Percentiles rank a stretch among this genome's conserved stretches.
Conservation (phyloP, 2,329 filamentous ascomycete genomes). For the Daldinia sp. region DNA sequence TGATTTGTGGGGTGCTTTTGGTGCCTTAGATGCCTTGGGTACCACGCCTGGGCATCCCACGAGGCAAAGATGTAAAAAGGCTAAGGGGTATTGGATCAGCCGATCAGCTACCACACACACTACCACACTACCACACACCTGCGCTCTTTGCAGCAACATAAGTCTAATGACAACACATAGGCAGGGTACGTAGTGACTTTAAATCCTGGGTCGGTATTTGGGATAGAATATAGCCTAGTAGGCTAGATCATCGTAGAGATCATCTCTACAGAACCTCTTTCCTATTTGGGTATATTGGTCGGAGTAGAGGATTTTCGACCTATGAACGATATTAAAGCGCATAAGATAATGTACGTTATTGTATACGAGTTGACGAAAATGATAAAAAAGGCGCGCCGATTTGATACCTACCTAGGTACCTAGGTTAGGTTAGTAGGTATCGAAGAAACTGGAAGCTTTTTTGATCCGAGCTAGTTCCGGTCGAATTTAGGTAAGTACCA, state of each 20-base stretch:
- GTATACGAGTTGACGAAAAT: not conserved
- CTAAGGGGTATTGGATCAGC: slow-evolving; percentile 19
- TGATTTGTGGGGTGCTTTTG: slow-evolving; percentile 30
- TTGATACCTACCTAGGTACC: too few relatives aligned
- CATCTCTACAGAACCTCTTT: not conserved
- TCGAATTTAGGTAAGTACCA: not conserved
- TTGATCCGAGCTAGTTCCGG: slow-evolving; percentile 7
- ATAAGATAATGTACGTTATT: not conserved
- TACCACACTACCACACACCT: too few relatives aligned
- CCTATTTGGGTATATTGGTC: slow-evolving; percentile 1
- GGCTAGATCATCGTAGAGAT: slow-evolving; percentile 5
- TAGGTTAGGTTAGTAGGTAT: slow-evolving; percentile 1
- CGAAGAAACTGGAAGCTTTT: slow-evolving; percentile 20
- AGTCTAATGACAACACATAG: slow-evolving; percentile 26
- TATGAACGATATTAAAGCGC: not conserved
- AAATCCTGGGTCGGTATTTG: slow-evolving; percentile 1
- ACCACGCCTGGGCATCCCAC: slow-evolving; percentile 25
- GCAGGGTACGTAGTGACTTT: not conserved
- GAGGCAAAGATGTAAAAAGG: slow-evolving; percentile 14
- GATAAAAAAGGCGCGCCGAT: not conserved
- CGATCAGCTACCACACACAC: slow-evolving; percentile 26
- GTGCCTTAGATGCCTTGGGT: slow-evolving; percentile 7
- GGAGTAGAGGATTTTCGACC: not conserved
- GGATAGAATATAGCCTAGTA: not conserved
- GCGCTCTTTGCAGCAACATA: slow-evolving; percentile 17